phyloP scores from a whole-genome alignment of 78 protist genomes.

The Goniomonas avonlea region DNA sequence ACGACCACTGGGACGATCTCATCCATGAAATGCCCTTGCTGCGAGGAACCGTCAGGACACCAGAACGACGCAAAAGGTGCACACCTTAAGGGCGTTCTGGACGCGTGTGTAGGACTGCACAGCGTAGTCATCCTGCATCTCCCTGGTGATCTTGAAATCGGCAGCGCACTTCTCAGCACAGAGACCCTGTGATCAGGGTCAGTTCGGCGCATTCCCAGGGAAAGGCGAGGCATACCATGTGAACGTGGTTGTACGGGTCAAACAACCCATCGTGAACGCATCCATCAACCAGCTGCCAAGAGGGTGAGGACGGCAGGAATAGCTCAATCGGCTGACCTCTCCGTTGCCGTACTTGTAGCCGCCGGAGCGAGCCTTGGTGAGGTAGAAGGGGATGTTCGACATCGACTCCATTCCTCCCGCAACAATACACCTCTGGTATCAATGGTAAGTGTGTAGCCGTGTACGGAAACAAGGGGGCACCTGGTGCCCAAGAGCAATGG shows the following conservation, averaged over 20 bases:
- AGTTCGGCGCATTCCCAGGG: too few relatives aligned
- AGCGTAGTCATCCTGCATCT: constrained; percentile 78
- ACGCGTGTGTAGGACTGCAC: constrained; percentile 66
- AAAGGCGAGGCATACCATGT: not conserved
- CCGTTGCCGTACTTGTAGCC: constrained; percentile 14
- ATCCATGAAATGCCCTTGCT: not conserved
- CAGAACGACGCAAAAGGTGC: not conserved
- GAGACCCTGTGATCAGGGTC: not conserved
- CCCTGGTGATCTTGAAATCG: constrained; percentile 61
- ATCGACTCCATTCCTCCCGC: constrained; percentile 93
- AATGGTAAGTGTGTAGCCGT: too few relatives aligned
- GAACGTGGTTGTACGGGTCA: not conserved
- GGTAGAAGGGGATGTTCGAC: constrained; percentile 85
- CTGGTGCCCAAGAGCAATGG: constrained; percentile 63
- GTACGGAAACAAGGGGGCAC: too few relatives aligned
- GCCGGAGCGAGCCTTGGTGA: constrained; percentile 62
- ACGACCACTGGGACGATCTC: constrained; percentile 47
- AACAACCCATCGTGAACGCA: not conserved
- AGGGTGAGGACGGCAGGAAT: constrained; percentile 86
- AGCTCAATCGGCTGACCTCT: constrained; percentile 55
- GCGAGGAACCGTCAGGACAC: not conserved
- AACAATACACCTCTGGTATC: not conserved
- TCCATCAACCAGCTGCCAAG: constrained; percentile 76
- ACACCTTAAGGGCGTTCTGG: constrained; percentile 35
- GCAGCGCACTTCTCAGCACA: constrained; percentile 78